A percentile compares a stretch with the other conserved stretches of the same genome.
Conservation (phyloP, 179 eudicot genomes). For the Gypsophila paniculata region DNA sequence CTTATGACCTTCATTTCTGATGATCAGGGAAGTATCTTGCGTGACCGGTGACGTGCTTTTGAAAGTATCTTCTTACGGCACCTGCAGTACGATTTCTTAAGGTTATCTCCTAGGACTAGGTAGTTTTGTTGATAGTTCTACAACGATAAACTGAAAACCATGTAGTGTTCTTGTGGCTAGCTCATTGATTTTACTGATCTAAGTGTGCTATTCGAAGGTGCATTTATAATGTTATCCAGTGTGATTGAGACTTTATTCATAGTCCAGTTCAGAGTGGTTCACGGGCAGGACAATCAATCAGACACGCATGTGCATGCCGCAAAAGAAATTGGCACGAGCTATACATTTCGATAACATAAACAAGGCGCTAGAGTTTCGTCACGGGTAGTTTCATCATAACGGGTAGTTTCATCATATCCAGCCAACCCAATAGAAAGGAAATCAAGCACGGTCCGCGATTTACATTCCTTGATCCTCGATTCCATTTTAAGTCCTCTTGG, state of each 20-base stretch:
- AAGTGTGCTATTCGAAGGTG: not conserved
- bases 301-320: too few species aligned
- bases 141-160: not conserved
- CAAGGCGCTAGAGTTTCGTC: too few species aligned
- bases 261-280: not conserved
- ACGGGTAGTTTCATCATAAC: too few species aligned
- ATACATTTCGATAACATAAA: too few species aligned
- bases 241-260: not conserved
- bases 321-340: too few species aligned
- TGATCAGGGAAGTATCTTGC: not conserved
- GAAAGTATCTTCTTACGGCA: not conserved
- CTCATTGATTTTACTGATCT: not conserved
- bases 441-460: too few species aligned
- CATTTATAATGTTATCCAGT: not conserved
- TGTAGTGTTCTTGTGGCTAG: not conserved
- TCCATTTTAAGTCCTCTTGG: not conserved
- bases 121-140: slow-evolving; percentile 17
- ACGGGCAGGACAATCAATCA: too few species aligned
- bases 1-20: not conserved
- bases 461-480: too few species aligned
- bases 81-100: too few species aligned
- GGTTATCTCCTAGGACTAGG: slow-evolving; percentile 3
- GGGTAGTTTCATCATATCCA: too few species aligned
- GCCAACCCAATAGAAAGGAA: too few species aligned
- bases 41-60: not conserved